A percentile compares a stretch with the other conserved stretches of the same genome.
phyloP scores from a whole-genome alignment of 208 protist species.

The Herpetomonas samuelpessoai region DNA sequence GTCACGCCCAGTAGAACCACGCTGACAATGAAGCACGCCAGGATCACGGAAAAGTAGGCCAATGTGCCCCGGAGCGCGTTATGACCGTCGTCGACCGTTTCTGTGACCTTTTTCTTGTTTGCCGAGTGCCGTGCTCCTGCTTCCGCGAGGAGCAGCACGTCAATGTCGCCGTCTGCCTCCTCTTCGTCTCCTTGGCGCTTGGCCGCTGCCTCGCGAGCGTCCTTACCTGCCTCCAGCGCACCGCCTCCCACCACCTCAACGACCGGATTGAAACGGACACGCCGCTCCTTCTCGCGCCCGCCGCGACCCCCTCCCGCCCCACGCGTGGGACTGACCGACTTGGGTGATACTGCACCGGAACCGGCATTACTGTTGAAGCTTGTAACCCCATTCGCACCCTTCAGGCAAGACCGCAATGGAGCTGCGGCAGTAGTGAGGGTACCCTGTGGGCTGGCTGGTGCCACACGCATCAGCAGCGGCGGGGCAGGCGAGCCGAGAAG shows the following conservation, averaged over 20 bases:
- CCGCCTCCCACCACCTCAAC: conserved; percentile 17
- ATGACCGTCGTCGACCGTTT: neutral
- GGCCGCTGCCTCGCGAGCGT: neutral
- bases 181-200: neutral
- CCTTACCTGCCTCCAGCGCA: conserved; percentile 10
- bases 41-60: conserved; percentile 6
- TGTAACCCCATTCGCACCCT: too few relatives aligned
- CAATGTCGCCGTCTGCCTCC: neutral
- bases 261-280: conserved; percentile 19
- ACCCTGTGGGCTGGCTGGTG: too few relatives aligned
- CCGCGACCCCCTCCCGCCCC: neutral
- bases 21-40: conserved; percentile 1
- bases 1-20: neutral
- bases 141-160: neutral
- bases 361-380: too few relatives aligned
- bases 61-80: neutral
- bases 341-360: too few relatives aligned
- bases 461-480: too few relatives aligned
- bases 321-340: too few relatives aligned
- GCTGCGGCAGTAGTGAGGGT: too few relatives aligned
- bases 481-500: too few relatives aligned
- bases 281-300: conserved; percentile 1
- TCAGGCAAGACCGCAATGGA: too few relatives aligned
- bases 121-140: neutral
- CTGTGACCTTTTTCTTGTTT: conserved; percentile 1